These are phyloP conservation scores for Rhododendron griersonianum DNA, from an alignment of 148 eudicot species.

Conservation along the genomic window DNA sequence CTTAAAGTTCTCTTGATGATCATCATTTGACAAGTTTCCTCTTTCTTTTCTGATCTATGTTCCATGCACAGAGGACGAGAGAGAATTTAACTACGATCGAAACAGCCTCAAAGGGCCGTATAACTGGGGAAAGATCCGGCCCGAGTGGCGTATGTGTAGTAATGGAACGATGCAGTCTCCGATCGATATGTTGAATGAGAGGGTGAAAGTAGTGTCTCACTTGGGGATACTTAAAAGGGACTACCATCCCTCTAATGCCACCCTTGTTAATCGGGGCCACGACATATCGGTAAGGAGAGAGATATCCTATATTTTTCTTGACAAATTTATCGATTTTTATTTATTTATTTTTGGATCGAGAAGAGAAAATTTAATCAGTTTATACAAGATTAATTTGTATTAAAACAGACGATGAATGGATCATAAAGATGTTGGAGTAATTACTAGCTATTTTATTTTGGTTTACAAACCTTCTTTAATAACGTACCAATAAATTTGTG, in stretches of 20 bases:
- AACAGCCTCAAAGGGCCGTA: conserved; percentile 24
- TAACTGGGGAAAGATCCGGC: conserved; percentile 34
- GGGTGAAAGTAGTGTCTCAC: conserved; percentile 22
- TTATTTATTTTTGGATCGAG: too few relatives aligned
- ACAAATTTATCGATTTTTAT: neutral
- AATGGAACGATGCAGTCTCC: conserved; percentile 44
- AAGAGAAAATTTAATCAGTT: too few relatives aligned
- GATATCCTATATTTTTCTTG: neutral
- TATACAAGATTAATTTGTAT: too few relatives aligned
- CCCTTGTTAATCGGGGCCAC: conserved; percentile 41
- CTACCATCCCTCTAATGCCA: conserved; percentile 32
- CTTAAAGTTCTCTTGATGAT: neutral
- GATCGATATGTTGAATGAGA: conserved; percentile 27
- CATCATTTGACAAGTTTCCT: neutral
- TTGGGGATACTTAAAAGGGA: conserved; percentile 18
- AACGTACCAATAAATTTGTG: neutral
- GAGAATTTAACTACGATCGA: conserved; percentile 28
- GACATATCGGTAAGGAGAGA: conserved; percentile 33
- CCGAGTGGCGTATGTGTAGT: conserved; percentile 35
- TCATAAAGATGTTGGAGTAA: neutral
- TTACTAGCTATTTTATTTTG: neutral
- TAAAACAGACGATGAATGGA: too few relatives aligned
- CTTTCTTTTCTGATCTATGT: neutral
- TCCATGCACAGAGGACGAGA: conserved; percentile 33
- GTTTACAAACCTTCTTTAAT: neutral